phyloP scores from a whole-genome alignment of 768 basidiomycete genomes.

The Flagelloscypha sp. region DNA sequence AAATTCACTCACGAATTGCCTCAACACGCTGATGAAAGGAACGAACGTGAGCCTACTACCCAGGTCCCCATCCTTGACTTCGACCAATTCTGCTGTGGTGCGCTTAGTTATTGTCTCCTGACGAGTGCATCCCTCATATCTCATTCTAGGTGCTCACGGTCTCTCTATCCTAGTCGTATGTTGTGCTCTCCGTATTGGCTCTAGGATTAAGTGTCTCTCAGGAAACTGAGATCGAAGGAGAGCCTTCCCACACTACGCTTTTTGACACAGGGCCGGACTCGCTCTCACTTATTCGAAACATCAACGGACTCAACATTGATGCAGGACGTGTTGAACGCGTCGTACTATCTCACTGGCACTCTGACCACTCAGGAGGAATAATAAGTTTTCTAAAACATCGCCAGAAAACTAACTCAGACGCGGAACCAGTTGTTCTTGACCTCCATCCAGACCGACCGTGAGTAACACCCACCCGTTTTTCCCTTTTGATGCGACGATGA shows the following conservation, averaged over 20 bases:
- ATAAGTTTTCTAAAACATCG: conserved; percentile 53
- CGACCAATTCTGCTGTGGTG: conserved; percentile 65
- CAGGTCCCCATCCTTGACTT: conserved; percentile 64
- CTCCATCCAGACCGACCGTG: conserved; percentile 71
- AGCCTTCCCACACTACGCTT: conserved; percentile 44
- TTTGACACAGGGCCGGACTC: conserved; percentile 85
- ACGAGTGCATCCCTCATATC: no score
- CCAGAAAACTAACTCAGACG: conserved; percentile 8
- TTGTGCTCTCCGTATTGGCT: no score
- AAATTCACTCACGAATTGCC: conserved; percentile 69
- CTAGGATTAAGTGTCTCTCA: no score
- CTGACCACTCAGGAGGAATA: conserved; percentile 69
- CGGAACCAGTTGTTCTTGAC: conserved; percentile 37
- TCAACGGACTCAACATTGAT: conserved; percentile 48
- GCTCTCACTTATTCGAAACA: conserved; percentile 64
- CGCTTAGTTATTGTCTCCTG: conserved; percentile 18
- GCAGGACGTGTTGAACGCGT: conserved; percentile 50
- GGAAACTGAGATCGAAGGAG: conserved; percentile 49
- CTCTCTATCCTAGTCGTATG: conserved; percentile 74
- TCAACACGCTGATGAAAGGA: conserved; percentile 41
- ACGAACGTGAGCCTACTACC: conserved; percentile 26
- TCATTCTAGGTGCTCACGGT: conserved; percentile 70
- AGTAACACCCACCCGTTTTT: no score
- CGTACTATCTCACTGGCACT: conserved; percentile 75
- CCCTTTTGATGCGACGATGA: no score